phyloP scores from a whole-genome alignment of 129 eudicot species.

The Heracleum sosnowskyi region DNA sequence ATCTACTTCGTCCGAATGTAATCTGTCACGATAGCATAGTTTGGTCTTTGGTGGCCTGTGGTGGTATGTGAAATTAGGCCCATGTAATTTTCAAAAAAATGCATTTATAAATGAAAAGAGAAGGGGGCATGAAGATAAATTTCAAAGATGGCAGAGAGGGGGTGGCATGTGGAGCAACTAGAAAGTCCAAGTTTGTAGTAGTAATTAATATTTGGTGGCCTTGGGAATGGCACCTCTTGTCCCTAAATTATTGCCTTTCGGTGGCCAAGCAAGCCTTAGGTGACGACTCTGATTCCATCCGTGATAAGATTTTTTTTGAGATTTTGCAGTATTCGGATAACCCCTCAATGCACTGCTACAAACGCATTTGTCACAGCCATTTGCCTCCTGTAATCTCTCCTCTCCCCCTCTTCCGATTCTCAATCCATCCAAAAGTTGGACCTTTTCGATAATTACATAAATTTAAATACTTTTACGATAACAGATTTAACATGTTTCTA shows the following conservation, averaged over 20 bases:
- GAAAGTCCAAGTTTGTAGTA: conserved; percentile 10
- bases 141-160: conserved; percentile 4
- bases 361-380: background rate
- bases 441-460: too few species aligned
- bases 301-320: conserved; percentile 5
- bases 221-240: conserved; percentile 16
- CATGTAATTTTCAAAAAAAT: background rate
- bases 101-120: background rate
- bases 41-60: background rate
- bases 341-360: background rate
- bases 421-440: too few species aligned
- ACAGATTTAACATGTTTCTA: too few species aligned
- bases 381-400: background rate
- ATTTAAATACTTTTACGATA: background rate
- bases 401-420: background rate
- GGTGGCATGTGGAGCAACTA: conserved; percentile 4
- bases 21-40: background rate
- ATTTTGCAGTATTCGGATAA: conserved; percentile 8
- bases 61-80: background rate
- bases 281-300: background rate
- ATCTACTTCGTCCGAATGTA: too few species aligned
- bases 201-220: conserved; percentile 3
- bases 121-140: background rate
- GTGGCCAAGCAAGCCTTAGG: background rate
- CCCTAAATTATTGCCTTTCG: conserved; percentile 13